Percentiles rank a stretch among this genome's conserved stretches.
These are phyloP conservation scores for Linnemannia zychae DNA, from an alignment of 192 early-diverging fungal species.

Conservation along the genomic window DNA sequence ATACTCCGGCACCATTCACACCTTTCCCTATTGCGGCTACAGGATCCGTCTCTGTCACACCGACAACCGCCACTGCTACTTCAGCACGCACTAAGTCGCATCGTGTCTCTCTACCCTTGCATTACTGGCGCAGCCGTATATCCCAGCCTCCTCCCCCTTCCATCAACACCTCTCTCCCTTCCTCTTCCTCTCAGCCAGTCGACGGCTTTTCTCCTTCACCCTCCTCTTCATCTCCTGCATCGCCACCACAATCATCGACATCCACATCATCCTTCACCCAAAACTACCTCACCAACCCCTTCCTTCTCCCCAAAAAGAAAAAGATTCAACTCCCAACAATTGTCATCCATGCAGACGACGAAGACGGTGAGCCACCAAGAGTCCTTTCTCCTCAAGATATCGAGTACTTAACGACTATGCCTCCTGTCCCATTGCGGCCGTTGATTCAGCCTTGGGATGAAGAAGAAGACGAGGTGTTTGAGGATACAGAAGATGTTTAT, in stretches of 20 bases:
- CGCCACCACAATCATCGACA: background rate
- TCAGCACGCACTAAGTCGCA: slow-evolving; percentile 16
- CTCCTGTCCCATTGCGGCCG: slow-evolving; percentile 16
- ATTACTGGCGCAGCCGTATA: slow-evolving; percentile 30
- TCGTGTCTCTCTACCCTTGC: slow-evolving; percentile 18
- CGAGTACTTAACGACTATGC: slow-evolving; percentile 42
- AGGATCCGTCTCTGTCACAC: slow-evolving; percentile 5
- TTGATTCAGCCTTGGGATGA: slow-evolving; percentile 44
- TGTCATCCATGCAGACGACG: slow-evolving; percentile 47
- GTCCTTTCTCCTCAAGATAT: slow-evolving; percentile 32
- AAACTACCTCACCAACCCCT: slow-evolving; percentile 16
- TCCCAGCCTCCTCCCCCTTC: background rate
- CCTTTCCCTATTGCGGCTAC: background rate
- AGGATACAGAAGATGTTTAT: slow-evolving; percentile 9
- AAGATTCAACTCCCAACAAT: slow-evolving; percentile 38
- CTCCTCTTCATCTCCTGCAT: background rate
- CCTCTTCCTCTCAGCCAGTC: background rate
- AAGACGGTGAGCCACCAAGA: slow-evolving; percentile 32
- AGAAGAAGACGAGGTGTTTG: background rate
- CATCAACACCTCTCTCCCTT: background rate
- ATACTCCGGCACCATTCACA: background rate
- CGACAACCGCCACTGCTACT: background rate
- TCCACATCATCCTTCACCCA: slow-evolving; percentile 18
- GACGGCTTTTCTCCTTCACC: background rate
- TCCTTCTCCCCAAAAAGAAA: slow-evolving; percentile 37